Conservation (phyloP, 2,329 filamentous ascomycete genomes). For the Diatrype stigma region DNA sequence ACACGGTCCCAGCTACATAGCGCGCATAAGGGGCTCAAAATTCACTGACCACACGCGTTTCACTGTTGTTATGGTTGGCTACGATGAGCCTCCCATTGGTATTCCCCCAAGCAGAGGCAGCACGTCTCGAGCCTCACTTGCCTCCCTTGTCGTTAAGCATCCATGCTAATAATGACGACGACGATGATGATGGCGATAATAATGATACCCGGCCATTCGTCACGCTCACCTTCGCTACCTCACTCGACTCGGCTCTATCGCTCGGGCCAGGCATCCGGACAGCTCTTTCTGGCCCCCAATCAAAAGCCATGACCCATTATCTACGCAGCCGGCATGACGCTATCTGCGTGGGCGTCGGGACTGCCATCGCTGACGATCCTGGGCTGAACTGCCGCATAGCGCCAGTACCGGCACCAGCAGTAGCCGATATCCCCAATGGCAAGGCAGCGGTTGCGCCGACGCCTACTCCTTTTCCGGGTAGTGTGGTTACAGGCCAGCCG, state of each 20-base stretch:
- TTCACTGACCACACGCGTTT: too few relatives aligned
- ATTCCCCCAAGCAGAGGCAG: conserved; percentile 22
- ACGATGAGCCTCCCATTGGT: conserved; percentile 13
- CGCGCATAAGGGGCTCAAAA: too few relatives aligned
- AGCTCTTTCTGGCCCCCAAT: conserved; percentile 72
- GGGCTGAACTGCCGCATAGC: conserved; percentile 76
- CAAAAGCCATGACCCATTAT: conserved; percentile 91
- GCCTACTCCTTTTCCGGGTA: too few relatives aligned
- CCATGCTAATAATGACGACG: neutral
- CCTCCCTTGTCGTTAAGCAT: conserved; percentile 11
- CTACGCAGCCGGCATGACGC: conserved; percentile 78
- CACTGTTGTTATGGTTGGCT: neutral
- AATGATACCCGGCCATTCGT: conserved; percentile 33
- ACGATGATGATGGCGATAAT: too few relatives aligned
- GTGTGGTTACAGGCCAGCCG: conserved; percentile 63
- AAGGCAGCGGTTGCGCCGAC: neutral
- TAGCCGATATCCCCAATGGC: conserved; percentile 28
- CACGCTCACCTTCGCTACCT: conserved; percentile 87
- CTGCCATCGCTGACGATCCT: conserved; percentile 80
- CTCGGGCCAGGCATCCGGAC: conserved; percentile 78
- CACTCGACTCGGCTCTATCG: conserved; percentile 77
- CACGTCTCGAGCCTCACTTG: conserved; percentile 27
- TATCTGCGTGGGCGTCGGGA: conserved; percentile 81
- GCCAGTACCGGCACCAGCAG: conserved; percentile 42
- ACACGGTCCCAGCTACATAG: neutral